phyloP scores from a whole-genome alignment of 805 yeast genomes.

The Wickerhamiella azyma region DNA sequence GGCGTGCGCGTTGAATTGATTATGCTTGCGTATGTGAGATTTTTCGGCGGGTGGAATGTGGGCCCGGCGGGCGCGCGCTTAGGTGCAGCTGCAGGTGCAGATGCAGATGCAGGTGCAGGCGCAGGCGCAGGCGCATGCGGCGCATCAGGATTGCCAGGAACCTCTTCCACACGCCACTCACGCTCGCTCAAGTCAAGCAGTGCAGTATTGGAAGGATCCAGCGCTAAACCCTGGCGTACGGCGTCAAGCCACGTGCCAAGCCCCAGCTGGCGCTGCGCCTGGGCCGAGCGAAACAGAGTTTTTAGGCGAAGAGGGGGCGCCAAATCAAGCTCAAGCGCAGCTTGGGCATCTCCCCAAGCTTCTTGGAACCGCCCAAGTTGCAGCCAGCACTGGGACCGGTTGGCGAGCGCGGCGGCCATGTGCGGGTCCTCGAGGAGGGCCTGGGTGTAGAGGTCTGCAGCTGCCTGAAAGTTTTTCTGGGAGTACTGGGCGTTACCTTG shows the following conservation, averaged over 20 bases:
- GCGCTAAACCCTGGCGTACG: slow-evolving; percentile 12
- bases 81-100: background rate
- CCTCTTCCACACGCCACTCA: background rate
- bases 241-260: slow-evolving; percentile 15
- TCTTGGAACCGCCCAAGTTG: slow-evolving; percentile 11
- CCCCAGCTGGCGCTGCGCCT: slow-evolving; percentile 11
- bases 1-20: slow-evolving; percentile 11
- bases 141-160: too few species aligned
- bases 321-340: slow-evolving; percentile 8
- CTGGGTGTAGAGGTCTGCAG: slow-evolving; percentile 12
- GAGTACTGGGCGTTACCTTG: slow-evolving; percentile 14
- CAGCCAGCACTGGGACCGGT: slow-evolving; percentile 19
- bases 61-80: background rate
- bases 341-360: slow-evolving; percentile 15
- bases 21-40: slow-evolving; percentile 16
- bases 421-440: slow-evolving; percentile 14
- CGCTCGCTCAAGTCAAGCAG: slow-evolving; percentile 3
- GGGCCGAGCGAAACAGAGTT: slow-evolving; percentile 15
- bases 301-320: slow-evolving; percentile 11
- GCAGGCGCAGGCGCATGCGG: background rate
- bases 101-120: background rate
- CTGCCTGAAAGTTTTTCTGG: slow-evolving; percentile 9
- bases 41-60: background rate
- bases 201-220: slow-evolving; percentile 16
- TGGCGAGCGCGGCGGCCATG: slow-evolving; percentile 15